Evolutionary conservation across 1,139 yeast genomes (phyloP).

Genomic region (Candida anutae): DNA sequence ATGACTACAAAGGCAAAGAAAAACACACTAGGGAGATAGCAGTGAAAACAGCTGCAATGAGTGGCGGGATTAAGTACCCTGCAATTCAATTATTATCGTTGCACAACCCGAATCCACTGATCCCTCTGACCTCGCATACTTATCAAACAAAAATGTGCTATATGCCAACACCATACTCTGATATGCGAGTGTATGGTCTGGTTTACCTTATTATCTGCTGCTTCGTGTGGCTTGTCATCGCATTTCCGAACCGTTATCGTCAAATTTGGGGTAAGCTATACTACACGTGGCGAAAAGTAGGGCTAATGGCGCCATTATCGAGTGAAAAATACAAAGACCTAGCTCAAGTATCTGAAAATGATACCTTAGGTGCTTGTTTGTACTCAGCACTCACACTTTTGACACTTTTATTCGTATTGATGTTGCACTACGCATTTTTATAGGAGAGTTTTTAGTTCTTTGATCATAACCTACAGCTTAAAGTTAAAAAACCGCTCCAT

Average conservation of each 20-base stretch:
- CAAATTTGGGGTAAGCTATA: too few species aligned
- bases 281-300: too few species aligned
- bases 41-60: slow-evolving; percentile 86
- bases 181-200: slow-evolving; percentile 34
- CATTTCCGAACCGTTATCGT: too few species aligned
- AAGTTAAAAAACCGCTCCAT: slow-evolving; percentile 42
- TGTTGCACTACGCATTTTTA: too few species aligned
- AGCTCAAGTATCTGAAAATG: not conserved
- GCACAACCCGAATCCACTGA: slow-evolving; percentile 33
- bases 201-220: slow-evolving; percentile 6
- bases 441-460: too few species aligned
- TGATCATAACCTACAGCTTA: slow-evolving; percentile 14
- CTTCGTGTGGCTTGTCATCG: too few species aligned
- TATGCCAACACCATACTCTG: slow-evolving; percentile 60
- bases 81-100: slow-evolving; percentile 80
- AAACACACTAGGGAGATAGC: slow-evolving; percentile 63
- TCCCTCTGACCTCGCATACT: slow-evolving; percentile 9
- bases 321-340: not conserved
- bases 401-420: too few species aligned
- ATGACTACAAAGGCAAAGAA: slow-evolving; percentile 22
- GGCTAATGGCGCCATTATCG: slow-evolving; percentile 1
- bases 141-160: slow-evolving; percentile 55
- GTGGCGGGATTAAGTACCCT: slow-evolving; percentile 79
- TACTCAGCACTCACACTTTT: not conserved
- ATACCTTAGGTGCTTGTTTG: not conserved